Percentiles rank a stretch among this genome's conserved stretches.
phyloP scores from a whole-genome alignment of 305 asterid genomes.

The Solanum hybrid region DNA sequence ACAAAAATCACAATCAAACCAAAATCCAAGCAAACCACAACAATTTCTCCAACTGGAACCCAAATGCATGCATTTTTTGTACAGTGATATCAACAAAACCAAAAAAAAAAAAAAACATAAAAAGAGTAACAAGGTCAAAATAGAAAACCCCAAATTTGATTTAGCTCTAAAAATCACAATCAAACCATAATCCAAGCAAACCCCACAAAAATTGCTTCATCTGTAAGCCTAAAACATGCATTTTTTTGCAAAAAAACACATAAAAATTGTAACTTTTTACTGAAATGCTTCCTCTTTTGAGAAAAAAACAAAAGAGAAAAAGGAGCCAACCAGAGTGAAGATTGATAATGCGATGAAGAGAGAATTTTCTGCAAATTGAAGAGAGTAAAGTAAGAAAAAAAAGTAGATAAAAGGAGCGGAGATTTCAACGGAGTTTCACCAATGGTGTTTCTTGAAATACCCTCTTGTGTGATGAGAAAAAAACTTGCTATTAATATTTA shows the following conservation, averaged over 20 bases:
- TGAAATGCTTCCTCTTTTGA: not conserved
- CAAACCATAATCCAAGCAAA: not conserved
- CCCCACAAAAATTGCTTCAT: not conserved
- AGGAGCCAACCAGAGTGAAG: slow-evolving; percentile 3
- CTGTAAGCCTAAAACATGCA: not conserved
- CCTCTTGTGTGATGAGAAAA: not conserved
- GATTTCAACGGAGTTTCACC: slow-evolving; percentile 1
- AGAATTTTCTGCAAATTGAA: not conserved
- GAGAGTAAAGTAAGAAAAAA: not conserved
- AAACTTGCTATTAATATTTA: not conserved
- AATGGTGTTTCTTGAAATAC: not conserved
- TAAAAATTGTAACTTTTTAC: not conserved
- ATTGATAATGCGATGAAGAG: not conserved
- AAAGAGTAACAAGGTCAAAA: not conserved
- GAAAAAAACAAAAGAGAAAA: not conserved
- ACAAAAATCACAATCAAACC: not conserved
- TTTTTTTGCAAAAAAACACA: not conserved
- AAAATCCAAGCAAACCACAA: slow-evolving; percentile 1
- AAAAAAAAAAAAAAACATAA: not conserved
- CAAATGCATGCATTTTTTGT: not conserved
- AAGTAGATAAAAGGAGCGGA: slow-evolving; percentile 3
- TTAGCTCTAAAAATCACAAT: not conserved
- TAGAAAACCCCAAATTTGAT: not conserved
- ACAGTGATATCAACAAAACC: not conserved
- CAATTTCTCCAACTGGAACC: not conserved